Evolutionary conservation across 2,329 filamentous ascomycete species (phyloP).

Genomic region (Fusarium clavum): DNA sequence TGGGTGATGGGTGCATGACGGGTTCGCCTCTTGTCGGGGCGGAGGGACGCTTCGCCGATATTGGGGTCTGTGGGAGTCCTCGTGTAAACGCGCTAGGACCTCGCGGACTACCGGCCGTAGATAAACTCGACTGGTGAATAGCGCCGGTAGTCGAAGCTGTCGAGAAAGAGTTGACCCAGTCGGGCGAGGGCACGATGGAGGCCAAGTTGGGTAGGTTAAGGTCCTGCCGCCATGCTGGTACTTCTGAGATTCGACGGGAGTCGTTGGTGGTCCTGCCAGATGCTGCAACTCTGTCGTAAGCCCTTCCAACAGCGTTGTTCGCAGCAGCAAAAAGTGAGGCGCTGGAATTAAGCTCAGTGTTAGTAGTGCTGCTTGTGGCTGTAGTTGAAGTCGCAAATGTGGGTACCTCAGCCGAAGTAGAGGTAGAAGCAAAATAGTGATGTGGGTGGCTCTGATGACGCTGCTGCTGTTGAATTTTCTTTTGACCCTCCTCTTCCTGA

Average conservation of each 20-base stretch:
- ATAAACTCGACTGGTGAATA: constrained; percentile 40
- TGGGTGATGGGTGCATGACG: constrained; percentile 51
- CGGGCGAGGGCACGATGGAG: constrained; percentile 32
- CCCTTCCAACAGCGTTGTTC: constrained; percentile 19
- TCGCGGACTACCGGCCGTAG: constrained; percentile 30
- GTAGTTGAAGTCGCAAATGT: constrained; percentile 20
- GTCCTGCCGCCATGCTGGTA: constrained; percentile 41
- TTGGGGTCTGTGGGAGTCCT: constrained; percentile 34
- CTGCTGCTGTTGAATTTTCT: constrained; percentile 10
- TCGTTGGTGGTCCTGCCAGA: constrained; percentile 30
- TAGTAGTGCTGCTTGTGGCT: constrained; percentile 8
- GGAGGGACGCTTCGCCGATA: constrained; percentile 45
- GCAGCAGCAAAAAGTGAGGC: constrained; percentile 24
- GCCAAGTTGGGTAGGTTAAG: constrained; percentile 37
- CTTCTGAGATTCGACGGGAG: constrained; percentile 21
- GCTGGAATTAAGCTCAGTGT: constrained; percentile 18
- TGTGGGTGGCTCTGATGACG: constrained; percentile 3
- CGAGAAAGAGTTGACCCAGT: constrained; percentile 16
- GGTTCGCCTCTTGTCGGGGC: constrained; percentile 38
- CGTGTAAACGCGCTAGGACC: constrained; percentile 26
- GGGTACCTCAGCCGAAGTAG: constrained; percentile 20
- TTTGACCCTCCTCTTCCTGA: constrained; percentile 23
- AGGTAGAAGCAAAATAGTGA: constrained; percentile 18
- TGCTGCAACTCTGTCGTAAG: constrained; percentile 26
- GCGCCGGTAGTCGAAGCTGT: constrained; percentile 27